phyloP scores from a whole-genome alignment of 495 filamentous ascomycete species.

The Neurospora tetraspora region DNA sequence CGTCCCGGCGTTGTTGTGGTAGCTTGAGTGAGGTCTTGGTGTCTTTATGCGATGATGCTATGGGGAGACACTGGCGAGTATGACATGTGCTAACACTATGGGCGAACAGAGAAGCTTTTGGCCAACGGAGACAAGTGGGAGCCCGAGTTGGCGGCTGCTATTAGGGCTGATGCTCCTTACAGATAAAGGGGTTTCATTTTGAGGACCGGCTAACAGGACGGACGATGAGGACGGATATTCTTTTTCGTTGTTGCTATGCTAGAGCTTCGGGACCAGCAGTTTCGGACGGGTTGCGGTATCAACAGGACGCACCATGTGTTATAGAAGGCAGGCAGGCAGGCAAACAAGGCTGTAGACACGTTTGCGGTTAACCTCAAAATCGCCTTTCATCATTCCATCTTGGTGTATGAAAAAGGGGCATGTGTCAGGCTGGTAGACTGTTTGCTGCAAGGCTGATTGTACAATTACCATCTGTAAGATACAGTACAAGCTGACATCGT shows the following conservation, averaged over 20 bases:
- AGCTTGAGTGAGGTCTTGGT: background rate
- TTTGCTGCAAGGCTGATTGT: background rate
- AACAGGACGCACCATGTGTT: background rate
- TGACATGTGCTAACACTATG: slow-evolving; percentile 6
- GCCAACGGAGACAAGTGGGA: slow-evolving; percentile 97
- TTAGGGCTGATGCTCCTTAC: slow-evolving; percentile 82
- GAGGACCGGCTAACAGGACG: background rate
- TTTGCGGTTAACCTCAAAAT: background rate
- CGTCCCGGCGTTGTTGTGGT: too few species aligned
- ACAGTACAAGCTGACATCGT: background rate
- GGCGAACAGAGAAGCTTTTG: slow-evolving; percentile 52
- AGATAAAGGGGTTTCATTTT: slow-evolving; percentile 41
- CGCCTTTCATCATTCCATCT: background rate
- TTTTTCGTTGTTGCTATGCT: background rate
- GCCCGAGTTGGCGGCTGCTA: slow-evolving; percentile 85
- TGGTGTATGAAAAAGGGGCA: background rate
- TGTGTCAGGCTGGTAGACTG: too few species aligned
- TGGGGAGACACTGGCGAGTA: background rate
- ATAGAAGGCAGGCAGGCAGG: background rate
- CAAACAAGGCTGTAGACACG: background rate
- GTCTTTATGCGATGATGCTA: background rate
- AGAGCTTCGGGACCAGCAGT: background rate
- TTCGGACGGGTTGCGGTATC: background rate
- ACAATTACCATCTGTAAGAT: background rate
- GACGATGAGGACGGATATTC: background rate